A percentile compares a stretch with the other conserved stretches of the same genome.
Conservation (phyloP, 805 yeast species). For the Aciculoconidium aculeatum region DNA sequence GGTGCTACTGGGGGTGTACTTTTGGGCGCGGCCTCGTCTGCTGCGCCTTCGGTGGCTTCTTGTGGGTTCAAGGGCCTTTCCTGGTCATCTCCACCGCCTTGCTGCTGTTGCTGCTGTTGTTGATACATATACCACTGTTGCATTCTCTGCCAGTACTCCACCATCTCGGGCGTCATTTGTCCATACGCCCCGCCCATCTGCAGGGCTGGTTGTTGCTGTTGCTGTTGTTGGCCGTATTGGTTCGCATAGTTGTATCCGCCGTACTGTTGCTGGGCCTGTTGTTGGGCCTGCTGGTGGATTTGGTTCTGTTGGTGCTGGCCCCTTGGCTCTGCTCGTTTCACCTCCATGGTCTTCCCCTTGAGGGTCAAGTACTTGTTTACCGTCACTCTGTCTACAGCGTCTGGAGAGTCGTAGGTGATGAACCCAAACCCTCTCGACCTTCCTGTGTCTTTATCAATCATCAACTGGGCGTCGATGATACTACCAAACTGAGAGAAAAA, state of each 20-base stretch:
- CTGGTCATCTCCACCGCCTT: slow-evolving; percentile 16
- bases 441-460: slow-evolving; percentile 97
- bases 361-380: slow-evolving; percentile 75
- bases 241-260: slow-evolving; percentile 21
- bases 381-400: slow-evolving; percentile 86
- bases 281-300: slow-evolving; percentile 14
- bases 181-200: slow-evolving; percentile 17
- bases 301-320: slow-evolving; percentile 51
- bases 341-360: slow-evolving; percentile 82
- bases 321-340: slow-evolving; percentile 79
- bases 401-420: slow-evolving; percentile 90
- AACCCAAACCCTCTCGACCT: slow-evolving; percentile 96
- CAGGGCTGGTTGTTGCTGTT: slow-evolving; percentile 10
- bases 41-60: slow-evolving; percentile 9
- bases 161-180: slow-evolving; percentile 48
- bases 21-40: slow-evolving; percentile 27
- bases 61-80: no score
- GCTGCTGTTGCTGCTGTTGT: slow-evolving; percentile 38
- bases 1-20: slow-evolving; percentile 40
- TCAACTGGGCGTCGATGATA: slow-evolving; percentile 91
- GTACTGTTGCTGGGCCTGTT: slow-evolving; percentile 24
- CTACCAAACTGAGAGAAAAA: slow-evolving; percentile 85
- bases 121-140: slow-evolving; percentile 62
- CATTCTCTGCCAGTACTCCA: slow-evolving; percentile 59
- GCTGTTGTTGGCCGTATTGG: slow-evolving; percentile 22